Base-by-base conservation (phyloP, 1,284 basidiomycete genomes). In the Grifola frondosa region DNA sequence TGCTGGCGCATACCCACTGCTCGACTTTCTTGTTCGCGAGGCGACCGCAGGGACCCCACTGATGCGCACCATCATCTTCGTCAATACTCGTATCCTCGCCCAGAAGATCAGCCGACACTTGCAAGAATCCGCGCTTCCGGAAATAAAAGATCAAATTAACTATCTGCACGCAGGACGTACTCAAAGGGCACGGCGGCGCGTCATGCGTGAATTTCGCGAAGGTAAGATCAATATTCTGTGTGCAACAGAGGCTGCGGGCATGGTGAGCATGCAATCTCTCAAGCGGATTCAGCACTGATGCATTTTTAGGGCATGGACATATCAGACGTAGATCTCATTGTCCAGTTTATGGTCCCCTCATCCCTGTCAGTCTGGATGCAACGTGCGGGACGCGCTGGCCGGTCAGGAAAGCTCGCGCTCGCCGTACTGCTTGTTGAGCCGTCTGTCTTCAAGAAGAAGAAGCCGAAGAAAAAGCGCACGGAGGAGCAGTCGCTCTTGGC, bases 281-380 rank as follows among this genome's bases (percentile, higher is more conserved):
- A n/a, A n/a, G n/a, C n/a, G n/a, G n/a, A n/a, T n/a, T n/a, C n/a
- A n/a, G n/a, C n/a, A n/a, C n/a, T n/a, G n/a, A n/a, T n/a, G n/a
- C n/a, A n/a, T n/a, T n/a, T n/a, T n/a, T n/a, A 50, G 48, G 53
- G 53, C 10, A 23, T 49, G 12, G 54, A 56, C 34, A 50, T 58
- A 17, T 39, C 36, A 1, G 43, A 54, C 25, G 37, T 57, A 7
- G 22, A 19, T 1, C 40, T 39, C 19, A 46, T 50, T 10, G 34
- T 55, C 1, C 49, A 57, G 30, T 49, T 52, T 31, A 41, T 41
- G 15, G 29, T 43, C 5, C 42, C 52, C 5, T 17, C 19, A 17
- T 52, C 51, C 1, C 31, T 56, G 22, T 50, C 41, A 5, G 38
- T 50, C 8, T 54, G 47, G 50, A 25, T 52, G 12, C 54, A 55